A percentile compares a stretch with the other conserved stretches of the same genome.
phyloP scores from a whole-genome alignment of 2,329 filamentous ascomycete genomes.

The Blastomyces parvus region DNA sequence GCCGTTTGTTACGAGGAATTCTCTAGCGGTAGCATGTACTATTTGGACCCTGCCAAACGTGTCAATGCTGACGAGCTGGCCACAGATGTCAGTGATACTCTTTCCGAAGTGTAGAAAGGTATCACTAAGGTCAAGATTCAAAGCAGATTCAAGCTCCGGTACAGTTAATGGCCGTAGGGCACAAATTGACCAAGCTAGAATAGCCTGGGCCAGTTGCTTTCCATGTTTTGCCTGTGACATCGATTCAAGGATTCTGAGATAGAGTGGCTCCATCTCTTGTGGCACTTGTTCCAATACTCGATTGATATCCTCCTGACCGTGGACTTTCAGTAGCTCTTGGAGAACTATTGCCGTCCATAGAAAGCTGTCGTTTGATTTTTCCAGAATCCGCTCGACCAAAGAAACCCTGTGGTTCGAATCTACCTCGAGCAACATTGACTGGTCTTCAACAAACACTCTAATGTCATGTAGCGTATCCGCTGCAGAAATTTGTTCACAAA shows the following conservation, averaged over 20 bases:
- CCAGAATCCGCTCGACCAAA: conserved; percentile 25
- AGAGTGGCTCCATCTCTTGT: conserved; percentile 29
- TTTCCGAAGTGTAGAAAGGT: conserved; percentile 22
- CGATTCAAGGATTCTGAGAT: conserved; percentile 24
- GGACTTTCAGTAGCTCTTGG: conserved; percentile 22
- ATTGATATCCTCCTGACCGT: conserved; percentile 25
- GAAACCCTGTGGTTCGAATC: conserved; percentile 17
- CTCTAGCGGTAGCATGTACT: conserved; percentile 33
- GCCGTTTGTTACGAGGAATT: conserved; percentile 15
- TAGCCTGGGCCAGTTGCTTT: conserved; percentile 27
- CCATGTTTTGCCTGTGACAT: conserved; percentile 24
- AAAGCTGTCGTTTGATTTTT: conserved; percentile 31
- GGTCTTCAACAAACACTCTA: conserved; percentile 15
- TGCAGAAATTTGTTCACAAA: conserved; percentile 14
- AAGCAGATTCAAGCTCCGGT: conserved; percentile 27
- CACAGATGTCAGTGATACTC: conserved; percentile 25
- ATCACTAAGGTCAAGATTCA: conserved; percentile 29
- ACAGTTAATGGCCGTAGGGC: conserved; percentile 27
- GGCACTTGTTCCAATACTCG: conserved; percentile 27
- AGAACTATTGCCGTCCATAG: conserved; percentile 31
- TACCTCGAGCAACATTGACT: conserved; percentile 15
- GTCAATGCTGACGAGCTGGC: conserved; percentile 33
- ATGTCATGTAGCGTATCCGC: conserved; percentile 20
- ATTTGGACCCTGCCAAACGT: conserved; percentile 26
- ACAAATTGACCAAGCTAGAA: conserved; percentile 32